Percentiles rank a stretch among this genome's conserved stretches.
Evolutionary conservation across 176 grass and related monocot genomes (phyloP).

Genomic region (Cenchrus purpureus): DNA sequence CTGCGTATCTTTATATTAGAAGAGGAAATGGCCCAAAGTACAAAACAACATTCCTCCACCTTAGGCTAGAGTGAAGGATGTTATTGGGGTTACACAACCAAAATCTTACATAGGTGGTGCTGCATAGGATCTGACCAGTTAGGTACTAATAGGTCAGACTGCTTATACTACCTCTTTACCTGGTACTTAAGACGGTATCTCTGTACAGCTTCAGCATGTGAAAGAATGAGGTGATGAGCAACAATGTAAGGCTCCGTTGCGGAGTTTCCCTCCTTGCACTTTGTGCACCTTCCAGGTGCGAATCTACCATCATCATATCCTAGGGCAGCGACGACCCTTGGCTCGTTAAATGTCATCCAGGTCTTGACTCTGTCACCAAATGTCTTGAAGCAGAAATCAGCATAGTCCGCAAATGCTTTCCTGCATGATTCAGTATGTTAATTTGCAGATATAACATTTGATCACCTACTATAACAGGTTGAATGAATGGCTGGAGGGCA

Average conservation of each 20-base stretch:
- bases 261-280: slow-evolving; percentile 52
- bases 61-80: too few species aligned
- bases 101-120: too few species aligned
- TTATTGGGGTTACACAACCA: too few species aligned
- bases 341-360: slow-evolving; percentile 66
- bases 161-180: slow-evolving; percentile 30
- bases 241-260: slow-evolving; percentile 64
- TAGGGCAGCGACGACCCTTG: slow-evolving; percentile 53
- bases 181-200: slow-evolving; percentile 65
- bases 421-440: slow-evolving; percentile 22
- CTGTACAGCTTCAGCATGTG: slow-evolving; percentile 60
- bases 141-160: background rate
- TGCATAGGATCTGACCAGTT: too few species aligned
- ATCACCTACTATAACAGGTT: background rate
- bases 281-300: slow-evolving; percentile 54
- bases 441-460: background rate
- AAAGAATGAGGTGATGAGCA: slow-evolving; percentile 61
- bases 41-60: too few species aligned
- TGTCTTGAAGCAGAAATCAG: slow-evolving; percentile 55
- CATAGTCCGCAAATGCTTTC: slow-evolving; percentile 45
- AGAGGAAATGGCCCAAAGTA: too few species aligned
- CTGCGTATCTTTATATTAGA: too few species aligned
- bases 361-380: slow-evolving; percentile 66
- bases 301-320: slow-evolving; percentile 64
- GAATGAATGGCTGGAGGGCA: too few species aligned